Conservation (phyloP, 306 rosid genomes). For the Citrullus colocynthis region DNA sequence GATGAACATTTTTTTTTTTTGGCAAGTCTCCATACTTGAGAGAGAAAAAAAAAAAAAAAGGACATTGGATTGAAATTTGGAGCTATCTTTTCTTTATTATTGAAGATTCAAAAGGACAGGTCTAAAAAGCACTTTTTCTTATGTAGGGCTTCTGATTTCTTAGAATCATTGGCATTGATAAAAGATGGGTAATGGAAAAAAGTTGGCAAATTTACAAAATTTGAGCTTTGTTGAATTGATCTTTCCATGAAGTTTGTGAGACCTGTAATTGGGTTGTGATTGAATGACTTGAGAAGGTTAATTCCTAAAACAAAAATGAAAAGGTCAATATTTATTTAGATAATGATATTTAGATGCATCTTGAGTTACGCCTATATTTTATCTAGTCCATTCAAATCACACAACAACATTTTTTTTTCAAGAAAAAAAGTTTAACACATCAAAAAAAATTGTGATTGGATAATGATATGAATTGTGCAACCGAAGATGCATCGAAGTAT, state of each 20-base stretch:
- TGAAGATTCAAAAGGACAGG: background rate
- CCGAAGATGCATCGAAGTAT: too few relatives aligned
- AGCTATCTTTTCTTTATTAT: background rate
- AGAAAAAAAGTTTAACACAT: too few relatives aligned
- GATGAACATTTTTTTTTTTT: background rate
- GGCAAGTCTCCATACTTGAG: background rate
- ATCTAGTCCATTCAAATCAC: too few relatives aligned
- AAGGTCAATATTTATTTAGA: too few relatives aligned
- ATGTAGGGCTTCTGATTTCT: background rate
- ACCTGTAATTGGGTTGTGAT: background rate
- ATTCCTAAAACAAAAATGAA: too few relatives aligned
- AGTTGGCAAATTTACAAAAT: background rate
- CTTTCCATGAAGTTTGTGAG: background rate
- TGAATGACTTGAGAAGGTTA: background rate
- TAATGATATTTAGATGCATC: too few relatives aligned
- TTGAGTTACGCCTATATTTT: too few relatives aligned
- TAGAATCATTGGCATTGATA: background rate
- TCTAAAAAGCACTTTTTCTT: constrained; percentile 1
- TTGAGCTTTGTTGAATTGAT: background rate
- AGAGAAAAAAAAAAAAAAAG: background rate
- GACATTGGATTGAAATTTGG: background rate
- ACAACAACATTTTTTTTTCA: too few relatives aligned
- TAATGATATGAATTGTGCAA: too few relatives aligned
- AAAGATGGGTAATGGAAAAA: background rate
- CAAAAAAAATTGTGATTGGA: too few relatives aligned